phyloP scores from a whole-genome alignment of 2,329 filamentous ascomycete species.

The Trichoderma sp. region DNA sequence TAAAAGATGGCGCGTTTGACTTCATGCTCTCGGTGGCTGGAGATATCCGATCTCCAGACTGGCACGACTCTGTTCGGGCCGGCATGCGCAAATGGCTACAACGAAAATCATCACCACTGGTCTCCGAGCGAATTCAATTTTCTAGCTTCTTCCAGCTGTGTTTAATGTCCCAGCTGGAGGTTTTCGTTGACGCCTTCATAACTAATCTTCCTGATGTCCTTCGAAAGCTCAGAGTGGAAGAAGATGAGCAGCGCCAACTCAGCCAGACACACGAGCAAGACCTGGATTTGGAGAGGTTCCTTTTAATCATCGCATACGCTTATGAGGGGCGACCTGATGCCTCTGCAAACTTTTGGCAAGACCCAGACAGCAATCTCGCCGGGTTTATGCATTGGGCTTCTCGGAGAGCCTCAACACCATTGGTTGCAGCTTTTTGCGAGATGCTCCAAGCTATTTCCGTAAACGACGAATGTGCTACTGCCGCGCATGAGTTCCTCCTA shows the following conservation, averaged over 20 bases:
- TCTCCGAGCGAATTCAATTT: conserved; percentile 65
- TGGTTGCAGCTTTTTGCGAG: conserved; percentile 94
- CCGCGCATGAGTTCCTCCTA: conserved; percentile 83
- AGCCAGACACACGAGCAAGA: conserved; percentile 64
- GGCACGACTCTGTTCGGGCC: conserved; percentile 81
- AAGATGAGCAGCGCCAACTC: conserved; percentile 78
- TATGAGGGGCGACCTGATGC: conserved; percentile 84
- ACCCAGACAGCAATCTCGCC: conserved; percentile 86
- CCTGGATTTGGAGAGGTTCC: conserved; percentile 79
- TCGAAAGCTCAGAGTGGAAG: conserved; percentile 77
- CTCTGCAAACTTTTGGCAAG: conserved; percentile 85
- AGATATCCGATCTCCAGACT: conserved; percentile 75
- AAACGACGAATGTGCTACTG: conserved; percentile 75
- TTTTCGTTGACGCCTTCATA: conserved; percentile 88
- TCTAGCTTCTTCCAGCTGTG: conserved; percentile 68
- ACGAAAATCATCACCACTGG: conserved; percentile 69
- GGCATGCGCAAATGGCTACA: conserved; percentile 81
- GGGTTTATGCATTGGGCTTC: conserved; percentile 98
- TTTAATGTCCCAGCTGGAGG: conserved; percentile 78
- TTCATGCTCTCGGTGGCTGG: conserved; percentile 83
- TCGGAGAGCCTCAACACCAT: conserved; percentile 87
- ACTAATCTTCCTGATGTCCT: conserved; percentile 93
- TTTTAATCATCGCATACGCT: conserved; percentile 86
- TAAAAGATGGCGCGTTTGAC: conserved; percentile 89
- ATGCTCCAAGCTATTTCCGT: conserved; percentile 87